Evolutionary conservation across 768 basidiomycete species (phyloP).

Genomic region (Xanthoconium stramineum): DNA sequence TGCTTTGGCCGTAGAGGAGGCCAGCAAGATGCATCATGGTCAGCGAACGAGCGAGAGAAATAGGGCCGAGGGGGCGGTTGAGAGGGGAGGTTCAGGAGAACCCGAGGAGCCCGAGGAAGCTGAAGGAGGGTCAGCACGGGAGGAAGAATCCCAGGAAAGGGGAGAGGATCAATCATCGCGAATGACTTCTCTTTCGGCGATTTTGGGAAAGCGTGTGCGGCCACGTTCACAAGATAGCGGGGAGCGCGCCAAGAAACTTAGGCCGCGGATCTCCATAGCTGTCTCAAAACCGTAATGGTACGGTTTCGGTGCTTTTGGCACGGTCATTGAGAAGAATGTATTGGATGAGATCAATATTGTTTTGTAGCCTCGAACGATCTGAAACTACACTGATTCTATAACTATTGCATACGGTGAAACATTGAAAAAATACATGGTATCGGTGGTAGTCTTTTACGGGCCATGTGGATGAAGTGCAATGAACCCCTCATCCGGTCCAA

Average conservation of each 20-base stretch:
- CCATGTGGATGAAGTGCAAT: slow-evolving; percentile 28
- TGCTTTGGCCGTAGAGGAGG: slow-evolving; percentile 15
- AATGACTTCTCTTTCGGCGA: not conserved
- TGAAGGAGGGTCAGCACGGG: slow-evolving; percentile 9
- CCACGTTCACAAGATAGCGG: slow-evolving; percentile 9
- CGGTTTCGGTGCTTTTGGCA: not conserved
- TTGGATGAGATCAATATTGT: not conserved
- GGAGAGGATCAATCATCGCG: not conserved
- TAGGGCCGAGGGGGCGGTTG: not conserved
- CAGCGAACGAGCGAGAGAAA: not conserved
- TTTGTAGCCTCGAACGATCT: not conserved
- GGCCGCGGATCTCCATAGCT: slow-evolving; percentile 1
- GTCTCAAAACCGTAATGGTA: slow-evolving; percentile 1
- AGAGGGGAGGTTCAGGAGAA: slow-evolving; percentile 9
- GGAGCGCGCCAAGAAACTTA: slow-evolving; percentile 15
- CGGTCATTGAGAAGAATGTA: not conserved
- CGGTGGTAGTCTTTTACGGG: slow-evolving; percentile 9
- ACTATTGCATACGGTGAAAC: not conserved
- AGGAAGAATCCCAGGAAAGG: slow-evolving; percentile 4
- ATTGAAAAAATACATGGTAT: slow-evolving; percentile 9
- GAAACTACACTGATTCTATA: too few species aligned
- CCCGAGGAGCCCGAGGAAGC: slow-evolving; percentile 7
- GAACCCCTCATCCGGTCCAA: slow-evolving; percentile 34
- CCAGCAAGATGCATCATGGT: not conserved
- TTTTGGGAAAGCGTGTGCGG: slow-evolving; percentile 18